phyloP scores from a whole-genome alignment of 495 filamentous ascomycete species.

The Penicillium robsamsonii region DNA sequence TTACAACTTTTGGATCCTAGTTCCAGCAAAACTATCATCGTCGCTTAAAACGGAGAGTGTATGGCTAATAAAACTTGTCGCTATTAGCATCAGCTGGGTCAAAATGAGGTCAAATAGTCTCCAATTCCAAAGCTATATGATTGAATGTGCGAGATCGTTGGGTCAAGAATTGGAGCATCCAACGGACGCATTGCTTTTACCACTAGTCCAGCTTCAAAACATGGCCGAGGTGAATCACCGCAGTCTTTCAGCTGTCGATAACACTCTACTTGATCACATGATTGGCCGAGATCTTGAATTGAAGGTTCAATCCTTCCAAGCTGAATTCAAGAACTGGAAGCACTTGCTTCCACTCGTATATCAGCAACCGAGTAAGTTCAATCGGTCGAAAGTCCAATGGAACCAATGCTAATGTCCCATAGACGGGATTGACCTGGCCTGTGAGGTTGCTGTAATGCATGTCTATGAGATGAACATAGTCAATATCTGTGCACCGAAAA shows the following conservation, averaged over 20 bases:
- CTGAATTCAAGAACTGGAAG: background rate
- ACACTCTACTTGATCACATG: background rate
- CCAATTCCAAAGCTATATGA: background rate
- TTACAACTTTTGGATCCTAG: background rate
- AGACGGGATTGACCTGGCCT: background rate
- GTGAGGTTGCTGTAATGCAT: background rate
- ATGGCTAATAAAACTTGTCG: background rate
- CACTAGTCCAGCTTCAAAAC: slow-evolving; percentile 1
- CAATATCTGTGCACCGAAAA: background rate
- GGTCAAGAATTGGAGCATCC: slow-evolving; percentile 1
- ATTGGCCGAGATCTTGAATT: background rate
- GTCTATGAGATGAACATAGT: background rate
- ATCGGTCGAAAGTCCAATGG: background rate
- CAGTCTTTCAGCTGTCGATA: background rate
- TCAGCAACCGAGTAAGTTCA: slow-evolving; percentile 1
- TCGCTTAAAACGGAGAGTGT: background rate
- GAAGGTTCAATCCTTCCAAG: slow-evolving; percentile 1
- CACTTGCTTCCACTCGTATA: background rate
- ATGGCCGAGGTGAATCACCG: background rate
- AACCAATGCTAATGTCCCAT: background rate
- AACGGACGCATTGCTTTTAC: background rate
- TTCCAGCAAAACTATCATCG: background rate
- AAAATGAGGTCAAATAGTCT: background rate
- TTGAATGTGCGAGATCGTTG: slow-evolving; percentile 1
- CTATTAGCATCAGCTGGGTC: background rate